phyloP scores from a whole-genome alignment of 2,329 filamentous ascomycete genomes.

The Trichocomaceae sp. region DNA sequence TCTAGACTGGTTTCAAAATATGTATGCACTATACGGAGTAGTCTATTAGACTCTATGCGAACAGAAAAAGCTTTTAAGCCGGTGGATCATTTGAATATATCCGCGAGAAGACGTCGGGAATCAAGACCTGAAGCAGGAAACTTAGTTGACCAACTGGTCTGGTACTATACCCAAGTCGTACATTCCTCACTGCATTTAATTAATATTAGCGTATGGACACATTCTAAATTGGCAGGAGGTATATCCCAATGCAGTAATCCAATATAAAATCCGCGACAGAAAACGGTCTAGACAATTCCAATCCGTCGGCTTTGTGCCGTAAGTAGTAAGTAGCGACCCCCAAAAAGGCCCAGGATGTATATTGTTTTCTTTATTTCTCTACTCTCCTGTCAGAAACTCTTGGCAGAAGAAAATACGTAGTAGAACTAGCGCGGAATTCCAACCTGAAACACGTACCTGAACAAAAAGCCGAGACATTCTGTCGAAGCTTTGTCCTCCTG shows the following conservation, averaged over 20 bases:
- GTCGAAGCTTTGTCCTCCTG: constrained; percentile 1
- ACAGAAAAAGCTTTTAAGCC: background rate
- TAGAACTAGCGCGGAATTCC: background rate
- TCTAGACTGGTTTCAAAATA: constrained; percentile 9
- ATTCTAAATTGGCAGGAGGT: background rate
- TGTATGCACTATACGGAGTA: too few species aligned
- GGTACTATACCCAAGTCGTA: background rate
- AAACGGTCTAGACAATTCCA: background rate
- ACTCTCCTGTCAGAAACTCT: background rate
- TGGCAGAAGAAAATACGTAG: background rate
- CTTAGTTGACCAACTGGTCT: background rate
- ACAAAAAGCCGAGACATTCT: constrained; percentile 8
- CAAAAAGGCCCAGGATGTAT: too few species aligned
- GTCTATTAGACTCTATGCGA: too few species aligned
- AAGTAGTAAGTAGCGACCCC: background rate
- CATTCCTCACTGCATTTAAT: background rate
- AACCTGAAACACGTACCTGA: constrained; percentile 8
- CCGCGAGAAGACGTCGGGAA: background rate
- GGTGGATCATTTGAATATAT: background rate
- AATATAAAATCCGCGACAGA: background rate
- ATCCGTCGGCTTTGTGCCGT: background rate
- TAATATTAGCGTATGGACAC: background rate
- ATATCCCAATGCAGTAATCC: background rate
- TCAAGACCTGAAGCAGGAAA: background rate
- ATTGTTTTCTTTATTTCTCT: too few species aligned